Conservation (phyloP, 169 alveolate species). For the Plasmodium cynomolgi region DNA sequence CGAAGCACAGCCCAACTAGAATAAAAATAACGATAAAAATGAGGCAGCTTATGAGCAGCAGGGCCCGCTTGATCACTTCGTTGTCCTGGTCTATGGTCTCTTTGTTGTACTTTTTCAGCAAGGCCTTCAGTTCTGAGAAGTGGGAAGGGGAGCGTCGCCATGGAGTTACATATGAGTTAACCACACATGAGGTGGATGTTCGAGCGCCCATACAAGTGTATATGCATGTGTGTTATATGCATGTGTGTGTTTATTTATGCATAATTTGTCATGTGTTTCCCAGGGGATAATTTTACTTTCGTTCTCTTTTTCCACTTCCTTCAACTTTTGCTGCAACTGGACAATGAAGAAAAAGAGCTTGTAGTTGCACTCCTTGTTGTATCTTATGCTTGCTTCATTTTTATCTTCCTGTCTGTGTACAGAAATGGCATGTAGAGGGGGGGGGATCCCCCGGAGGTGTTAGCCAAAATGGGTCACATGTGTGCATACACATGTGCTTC, state of each 20-base stretch:
- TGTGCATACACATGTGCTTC: not conserved
- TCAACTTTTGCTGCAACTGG: slow-evolving; percentile 64
- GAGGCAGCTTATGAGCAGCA: slow-evolving; percentile 24
- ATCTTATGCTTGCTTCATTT: slow-evolving; percentile 31
- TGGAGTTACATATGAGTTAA: not conserved
- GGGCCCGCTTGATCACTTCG: slow-evolving; percentile 36
- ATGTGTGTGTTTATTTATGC: not conserved
- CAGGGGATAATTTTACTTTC: slow-evolving; percentile 26
- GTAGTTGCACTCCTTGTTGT: slow-evolving; percentile 62
- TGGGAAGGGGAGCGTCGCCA: not conserved
- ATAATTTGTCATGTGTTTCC: not conserved
- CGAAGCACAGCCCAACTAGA: not conserved
- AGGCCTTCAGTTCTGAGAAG: slow-evolving; percentile 38
- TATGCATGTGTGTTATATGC: not conserved
- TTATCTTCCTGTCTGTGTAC: slow-evolving; percentile 10
- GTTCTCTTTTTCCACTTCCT: slow-evolving; percentile 63
- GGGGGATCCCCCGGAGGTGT: not conserved
- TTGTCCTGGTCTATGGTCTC: slow-evolving; percentile 57
- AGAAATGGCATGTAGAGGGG: not conserved
- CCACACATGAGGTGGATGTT: not conserved
- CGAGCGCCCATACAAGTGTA: not conserved
- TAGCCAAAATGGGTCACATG: not conserved
- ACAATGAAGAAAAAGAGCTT: slow-evolving; percentile 66
- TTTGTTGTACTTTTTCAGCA: slow-evolving; percentile 57
- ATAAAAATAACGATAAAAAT: slow-evolving; percentile 61